Evolutionary conservation across 306 rosid species (phyloP).

Genomic region (Leucaena leucocephala): DNA sequence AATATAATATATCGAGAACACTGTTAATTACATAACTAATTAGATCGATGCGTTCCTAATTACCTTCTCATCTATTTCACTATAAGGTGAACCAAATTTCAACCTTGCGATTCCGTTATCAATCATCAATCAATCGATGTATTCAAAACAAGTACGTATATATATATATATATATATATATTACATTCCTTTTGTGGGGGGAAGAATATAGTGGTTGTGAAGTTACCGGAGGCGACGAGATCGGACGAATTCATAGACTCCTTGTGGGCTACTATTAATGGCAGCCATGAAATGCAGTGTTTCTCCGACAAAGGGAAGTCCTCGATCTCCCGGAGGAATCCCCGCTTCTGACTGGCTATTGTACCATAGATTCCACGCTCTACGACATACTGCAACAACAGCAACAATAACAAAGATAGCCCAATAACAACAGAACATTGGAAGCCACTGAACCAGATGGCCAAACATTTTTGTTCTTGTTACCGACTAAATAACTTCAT

Average conservation of each 20-base stretch:
- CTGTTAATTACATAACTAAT: neutral
- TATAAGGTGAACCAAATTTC: neutral
- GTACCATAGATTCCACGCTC: conserved; percentile 19
- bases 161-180: neutral
- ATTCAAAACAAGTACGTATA: neutral
- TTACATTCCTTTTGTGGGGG: neutral
- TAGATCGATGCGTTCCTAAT: neutral
- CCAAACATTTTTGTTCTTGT: conserved; percentile 47
- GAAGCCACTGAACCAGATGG: conserved; percentile 32
- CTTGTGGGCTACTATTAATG: conserved; percentile 53
- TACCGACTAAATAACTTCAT: neutral
- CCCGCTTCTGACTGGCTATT: conserved; percentile 22
- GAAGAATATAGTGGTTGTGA: neutral
- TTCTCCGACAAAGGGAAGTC: conserved; percentile 76
- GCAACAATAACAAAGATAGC: conserved; percentile 14
- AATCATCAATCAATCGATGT: neutral
- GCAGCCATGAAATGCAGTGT: conserved; percentile 93
- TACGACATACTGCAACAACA: conserved; percentile 32
- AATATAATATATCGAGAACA: neutral
- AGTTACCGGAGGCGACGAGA: conserved; percentile 64
- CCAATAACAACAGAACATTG: conserved; percentile 21
- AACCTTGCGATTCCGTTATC: neutral
- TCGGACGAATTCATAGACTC: conserved; percentile 76
- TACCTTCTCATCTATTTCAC: neutral
- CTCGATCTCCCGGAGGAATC: conserved; percentile 70